Evolutionary conservation across 768 basidiomycete species (phyloP), one percentile per base, ranked within the genome.

Genomic region (Xerocomus spinulosus): DNA sequence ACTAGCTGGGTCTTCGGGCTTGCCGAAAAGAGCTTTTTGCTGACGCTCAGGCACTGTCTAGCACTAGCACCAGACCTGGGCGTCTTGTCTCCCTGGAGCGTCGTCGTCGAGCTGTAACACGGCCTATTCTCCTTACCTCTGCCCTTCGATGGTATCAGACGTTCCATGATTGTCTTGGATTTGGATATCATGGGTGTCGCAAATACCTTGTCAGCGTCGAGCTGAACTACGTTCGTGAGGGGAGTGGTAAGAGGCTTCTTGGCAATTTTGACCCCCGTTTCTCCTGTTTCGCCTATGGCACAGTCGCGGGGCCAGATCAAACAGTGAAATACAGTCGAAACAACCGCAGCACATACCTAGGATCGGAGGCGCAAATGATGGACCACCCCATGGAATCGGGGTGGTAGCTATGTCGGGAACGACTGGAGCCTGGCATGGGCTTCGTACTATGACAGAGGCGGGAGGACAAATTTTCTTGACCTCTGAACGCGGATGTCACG

Each of bases 121-220:
- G 46, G 2, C 18, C 25, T 36, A 33, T 61, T 61, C 42, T 62
- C 62, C 32, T 64, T 54, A 20, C 40, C 40, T 40, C 34, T 45
- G 24, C 42, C 28, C 10, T 35, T 54, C 28, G 41, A n/a, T 14
- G 32, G 21, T 34, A 36, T 50, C n/a, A 9, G 4, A 42, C 45
- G 46, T 25, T 17, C 46, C 51, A 46, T 41, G 25, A 48, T 41
- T 34, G 17, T 45, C n/a, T n/a, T n/a, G 12, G 50, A 42, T 44
- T 51, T 44, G 8, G 14, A 40, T 23, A n/a, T n/a, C n/a, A n/a
- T n/a, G n/a, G 49, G 43, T 18, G 10, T 47, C 46, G 38, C 29
- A 34, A 45, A 42, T 44, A 42, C 30, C 45, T 44, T 45, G 24
- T 28, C 24, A 41, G 58, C 49, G 12, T 46, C 17, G 44, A 41